Conservation (phyloP, 2,329 filamentous ascomycete species). For the Teratosphaeria pseudoeucalypti region DNA sequence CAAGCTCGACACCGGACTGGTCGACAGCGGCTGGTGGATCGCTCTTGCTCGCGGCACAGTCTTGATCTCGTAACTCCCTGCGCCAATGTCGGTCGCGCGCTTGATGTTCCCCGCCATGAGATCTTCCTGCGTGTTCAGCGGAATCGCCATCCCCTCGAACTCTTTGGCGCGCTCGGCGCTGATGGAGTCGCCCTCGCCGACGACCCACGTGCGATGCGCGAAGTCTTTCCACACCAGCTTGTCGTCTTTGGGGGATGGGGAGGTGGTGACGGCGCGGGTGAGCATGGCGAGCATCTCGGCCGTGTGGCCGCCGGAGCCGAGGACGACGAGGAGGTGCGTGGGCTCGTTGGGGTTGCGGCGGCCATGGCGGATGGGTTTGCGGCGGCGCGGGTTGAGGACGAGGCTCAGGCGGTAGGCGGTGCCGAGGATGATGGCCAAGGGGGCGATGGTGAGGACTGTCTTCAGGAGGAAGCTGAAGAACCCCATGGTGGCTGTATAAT, state of each 20-base stretch:
- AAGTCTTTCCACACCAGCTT: slow-evolving; percentile 33
- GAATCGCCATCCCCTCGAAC: slow-evolving; percentile 44
- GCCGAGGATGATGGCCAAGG: slow-evolving; percentile 23
- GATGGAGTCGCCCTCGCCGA: slow-evolving; percentile 65
- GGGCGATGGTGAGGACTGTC: slow-evolving; percentile 14
- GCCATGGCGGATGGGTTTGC: slow-evolving; percentile 18
- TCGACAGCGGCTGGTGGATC: slow-evolving; percentile 71
- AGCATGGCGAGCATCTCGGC: slow-evolving; percentile 89
- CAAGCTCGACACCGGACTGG: slow-evolving; percentile 59
- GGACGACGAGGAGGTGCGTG: slow-evolving; percentile 63
- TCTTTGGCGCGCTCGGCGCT: slow-evolving; percentile 54
- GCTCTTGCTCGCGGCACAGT: slow-evolving; percentile 64
- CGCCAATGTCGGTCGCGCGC: slow-evolving; percentile 9
- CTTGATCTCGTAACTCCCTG: slow-evolving; percentile 49
- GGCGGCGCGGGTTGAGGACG: slow-evolving; percentile 27
- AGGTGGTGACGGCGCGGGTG: slow-evolving; percentile 40
- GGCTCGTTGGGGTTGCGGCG: slow-evolving; percentile 22
- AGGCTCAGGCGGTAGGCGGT: slow-evolving; percentile 29
- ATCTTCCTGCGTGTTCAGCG: slow-evolving; percentile 10
- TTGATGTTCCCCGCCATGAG: slow-evolving; percentile 9
- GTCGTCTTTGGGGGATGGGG: background rate
- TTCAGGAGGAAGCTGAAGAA: slow-evolving; percentile 19
- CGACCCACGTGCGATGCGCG: slow-evolving; percentile 67
- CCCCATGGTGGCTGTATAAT: background rate
- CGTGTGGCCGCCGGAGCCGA: slow-evolving; percentile 90